phyloP scores from a whole-genome alignment of 208 protist species.

The Trypanosoma brucei region DNA sequence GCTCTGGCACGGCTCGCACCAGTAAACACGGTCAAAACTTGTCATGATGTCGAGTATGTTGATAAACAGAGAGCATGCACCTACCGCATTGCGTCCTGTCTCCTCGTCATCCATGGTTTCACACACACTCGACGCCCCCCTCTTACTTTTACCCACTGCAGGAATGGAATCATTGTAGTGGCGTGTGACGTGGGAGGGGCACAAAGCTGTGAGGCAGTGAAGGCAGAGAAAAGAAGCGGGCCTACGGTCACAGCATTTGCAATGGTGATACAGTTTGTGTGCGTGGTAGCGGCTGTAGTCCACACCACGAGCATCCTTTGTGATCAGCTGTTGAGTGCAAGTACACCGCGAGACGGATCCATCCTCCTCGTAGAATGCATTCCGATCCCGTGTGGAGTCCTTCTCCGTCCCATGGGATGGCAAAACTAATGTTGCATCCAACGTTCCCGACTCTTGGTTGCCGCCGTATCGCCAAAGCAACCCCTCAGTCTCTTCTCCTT shows the following conservation, averaged over 20 bases:
- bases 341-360: conserved; percentile 35
- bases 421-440: too few relatives aligned
- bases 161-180: conserved; percentile 29
- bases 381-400: too few relatives aligned
- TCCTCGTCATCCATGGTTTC: too few relatives aligned
- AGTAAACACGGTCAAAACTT: conserved; percentile 74
- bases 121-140: too few relatives aligned
- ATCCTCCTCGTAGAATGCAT: conserved; percentile 4
- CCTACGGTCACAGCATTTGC: conserved; percentile 46
- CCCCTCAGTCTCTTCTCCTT: too few relatives aligned
- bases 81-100: too few relatives aligned
- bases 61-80: conserved; percentile 32
- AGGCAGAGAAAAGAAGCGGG: conserved; percentile 68
- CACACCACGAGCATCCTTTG: conserved; percentile 36
- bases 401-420: too few relatives aligned
- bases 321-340: conserved; percentile 44
- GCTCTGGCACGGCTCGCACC: conserved; percentile 64
- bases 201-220: conserved; percentile 56
- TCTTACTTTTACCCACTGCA: not conserved
- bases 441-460: too few relatives aligned
- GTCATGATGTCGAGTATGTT: conserved; percentile 77
- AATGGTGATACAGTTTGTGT: conserved; percentile 53
- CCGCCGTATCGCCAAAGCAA: too few relatives aligned
- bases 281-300: conserved; percentile 64
- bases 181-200: conserved; percentile 58